Percentiles rank a stretch among this genome's conserved stretches.
Conservation (phyloP, 805 yeast genomes). For the Priceomyces medius region DNA sequence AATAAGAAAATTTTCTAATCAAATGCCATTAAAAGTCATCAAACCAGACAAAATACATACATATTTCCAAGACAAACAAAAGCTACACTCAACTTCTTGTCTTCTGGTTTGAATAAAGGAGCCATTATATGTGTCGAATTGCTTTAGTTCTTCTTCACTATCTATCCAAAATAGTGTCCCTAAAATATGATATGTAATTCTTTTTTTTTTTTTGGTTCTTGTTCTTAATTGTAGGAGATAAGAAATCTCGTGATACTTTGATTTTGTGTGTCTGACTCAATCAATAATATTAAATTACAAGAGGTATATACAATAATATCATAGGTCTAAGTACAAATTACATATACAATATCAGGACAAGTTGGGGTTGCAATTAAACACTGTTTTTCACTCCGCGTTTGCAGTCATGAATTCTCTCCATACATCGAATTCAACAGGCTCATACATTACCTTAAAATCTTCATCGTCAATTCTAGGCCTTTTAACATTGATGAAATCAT, state of each 20-base stretch:
- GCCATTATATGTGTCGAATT: slow-evolving; percentile 13
- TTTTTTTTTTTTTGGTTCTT: too few relatives aligned
- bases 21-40: not conserved
- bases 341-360: too few relatives aligned
- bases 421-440: slow-evolving; percentile 35
- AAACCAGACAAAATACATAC: slow-evolving; percentile 37
- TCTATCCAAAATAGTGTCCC: too few relatives aligned
- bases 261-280: not conserved
- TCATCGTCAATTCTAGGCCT: slow-evolving; percentile 23
- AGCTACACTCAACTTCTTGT: slow-evolving; percentile 58
- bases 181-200: too few relatives aligned
- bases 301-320: too few relatives aligned
- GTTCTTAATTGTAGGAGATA: too few relatives aligned
- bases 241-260: too few relatives aligned
- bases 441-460: slow-evolving; percentile 22
- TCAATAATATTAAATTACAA: not conserved
- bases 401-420: slow-evolving; percentile 31
- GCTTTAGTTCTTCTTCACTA: too few relatives aligned
- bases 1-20: too few relatives aligned
- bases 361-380: too few relatives aligned
- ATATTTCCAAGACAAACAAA: slow-evolving; percentile 91
- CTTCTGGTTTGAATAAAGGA: slow-evolving; percentile 16
- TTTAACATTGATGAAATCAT: slow-evolving; percentile 35
- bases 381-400: slow-evolving; percentile 14
- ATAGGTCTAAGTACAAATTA: too few relatives aligned